phyloP scores from a whole-genome alignment of 495 filamentous ascomycete species.

The Penicillium steckii region DNA sequence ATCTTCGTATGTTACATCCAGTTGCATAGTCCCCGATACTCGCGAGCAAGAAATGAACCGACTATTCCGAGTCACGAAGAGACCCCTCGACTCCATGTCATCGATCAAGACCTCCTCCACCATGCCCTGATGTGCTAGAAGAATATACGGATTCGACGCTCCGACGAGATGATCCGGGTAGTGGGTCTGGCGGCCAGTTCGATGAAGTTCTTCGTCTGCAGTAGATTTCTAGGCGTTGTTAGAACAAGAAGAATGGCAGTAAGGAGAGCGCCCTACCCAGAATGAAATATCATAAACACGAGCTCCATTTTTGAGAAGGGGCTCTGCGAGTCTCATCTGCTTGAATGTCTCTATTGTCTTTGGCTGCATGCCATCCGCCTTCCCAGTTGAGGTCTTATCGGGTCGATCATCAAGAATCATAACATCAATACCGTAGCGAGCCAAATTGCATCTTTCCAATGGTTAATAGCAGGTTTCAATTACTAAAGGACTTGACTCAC shows the following conservation, averaged over 20 bases:
- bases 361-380: constrained; percentile 76
- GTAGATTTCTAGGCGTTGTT: constrained; percentile 51
- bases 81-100: constrained; percentile 58
- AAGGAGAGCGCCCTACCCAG: constrained; percentile 45
- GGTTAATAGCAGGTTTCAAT: background rate
- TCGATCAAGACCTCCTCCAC: constrained; percentile 65
- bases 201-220: constrained; percentile 47
- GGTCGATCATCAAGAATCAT: constrained; percentile 71
- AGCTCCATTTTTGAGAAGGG: constrained; percentile 58
- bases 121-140: constrained; percentile 75
- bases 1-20: constrained; percentile 29
- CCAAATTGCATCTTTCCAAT: constrained; percentile 54
- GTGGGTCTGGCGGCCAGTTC: constrained; percentile 67
- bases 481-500: constrained; percentile 30
- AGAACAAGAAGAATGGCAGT: background rate
- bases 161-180: constrained; percentile 70
- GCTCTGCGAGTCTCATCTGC: constrained; percentile 65
- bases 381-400: constrained; percentile 67
- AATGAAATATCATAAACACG: constrained; percentile 70
- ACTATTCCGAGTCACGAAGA: constrained; percentile 55
- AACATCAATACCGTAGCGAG: constrained; percentile 65
- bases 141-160: constrained; percentile 67
- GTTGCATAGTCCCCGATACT: constrained; percentile 16
- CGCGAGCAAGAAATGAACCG: constrained; percentile 54
- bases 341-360: constrained; percentile 74